These are phyloP conservation scores for Schizosaccharomyces lindneri DNA, from an alignment of 805 yeast genomes.

Conservation along the genomic window DNA sequence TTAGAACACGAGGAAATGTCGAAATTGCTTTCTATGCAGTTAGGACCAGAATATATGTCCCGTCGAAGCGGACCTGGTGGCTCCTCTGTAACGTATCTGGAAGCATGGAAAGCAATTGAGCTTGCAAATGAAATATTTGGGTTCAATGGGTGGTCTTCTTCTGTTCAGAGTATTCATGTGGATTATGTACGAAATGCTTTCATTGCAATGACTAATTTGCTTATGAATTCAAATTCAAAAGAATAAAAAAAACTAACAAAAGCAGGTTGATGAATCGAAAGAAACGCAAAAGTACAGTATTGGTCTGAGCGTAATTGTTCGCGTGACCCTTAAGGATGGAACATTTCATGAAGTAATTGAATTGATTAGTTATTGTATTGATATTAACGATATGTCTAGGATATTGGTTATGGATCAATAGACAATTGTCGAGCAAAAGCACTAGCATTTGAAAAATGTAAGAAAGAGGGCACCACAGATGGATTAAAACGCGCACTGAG, in stretches of 20 bases:
- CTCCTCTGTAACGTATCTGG: conserved; percentile 30
- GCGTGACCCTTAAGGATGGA: conserved; percentile 57
- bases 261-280: not conserved
- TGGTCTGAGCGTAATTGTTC: conserved; percentile 20
- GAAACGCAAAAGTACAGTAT: not conserved
- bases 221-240: too few species aligned
- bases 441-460: conserved; percentile 55
- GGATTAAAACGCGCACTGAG: conserved; percentile 58
- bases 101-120: conserved; percentile 48
- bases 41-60: conserved; percentile 39
- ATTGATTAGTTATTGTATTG: not conserved
- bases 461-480: conserved; percentile 66
- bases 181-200: conserved; percentile 22
- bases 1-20: not conserved
- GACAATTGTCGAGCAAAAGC: conserved; percentile 29
- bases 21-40: conserved; percentile 1
- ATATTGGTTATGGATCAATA: conserved; percentile 48
- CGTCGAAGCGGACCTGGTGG: conserved; percentile 38
- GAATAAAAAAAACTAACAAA: too few species aligned
- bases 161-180: conserved; percentile 28
- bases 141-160: conserved; percentile 55
- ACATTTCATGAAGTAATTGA: conserved; percentile 33
- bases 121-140: conserved; percentile 59
- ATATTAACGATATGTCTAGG: conserved; percentile 10
- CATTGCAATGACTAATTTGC: too few species aligned